These are phyloP conservation scores for Exophiala viscosa DNA, from an alignment of 2,329 filamentous ascomycete species.

Conservation along the genomic window DNA sequence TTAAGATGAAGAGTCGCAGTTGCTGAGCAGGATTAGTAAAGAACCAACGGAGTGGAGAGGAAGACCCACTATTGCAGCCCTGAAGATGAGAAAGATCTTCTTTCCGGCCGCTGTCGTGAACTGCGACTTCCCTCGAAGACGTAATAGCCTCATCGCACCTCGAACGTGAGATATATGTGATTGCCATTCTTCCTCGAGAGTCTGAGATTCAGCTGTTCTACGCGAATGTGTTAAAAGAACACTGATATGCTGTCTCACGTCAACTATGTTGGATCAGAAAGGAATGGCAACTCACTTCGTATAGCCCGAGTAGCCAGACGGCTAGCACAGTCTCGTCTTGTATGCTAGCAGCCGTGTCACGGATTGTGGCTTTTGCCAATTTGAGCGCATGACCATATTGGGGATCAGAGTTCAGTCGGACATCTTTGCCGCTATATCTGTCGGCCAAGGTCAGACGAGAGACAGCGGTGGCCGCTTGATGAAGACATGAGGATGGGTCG, in stretches of 20 bases:
- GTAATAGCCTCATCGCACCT: conserved; percentile 26
- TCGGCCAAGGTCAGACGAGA: conserved; percentile 28
- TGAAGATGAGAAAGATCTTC: conserved; percentile 27
- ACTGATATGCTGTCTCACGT: conserved; percentile 17
- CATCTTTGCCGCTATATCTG: conserved; percentile 25
- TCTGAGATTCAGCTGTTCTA: conserved; percentile 3
- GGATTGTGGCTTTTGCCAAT: conserved; percentile 19
- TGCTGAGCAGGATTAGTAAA: conserved; percentile 13
- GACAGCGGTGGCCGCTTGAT: conserved; percentile 23
- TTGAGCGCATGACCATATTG: conserved; percentile 24
- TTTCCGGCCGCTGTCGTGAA: conserved; percentile 22
- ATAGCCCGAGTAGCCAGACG: conserved; percentile 26
- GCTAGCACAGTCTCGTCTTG: conserved; percentile 26
- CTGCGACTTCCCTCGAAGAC: conserved; percentile 22
- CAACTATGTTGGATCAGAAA: not conserved
- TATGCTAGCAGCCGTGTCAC: conserved; percentile 16
- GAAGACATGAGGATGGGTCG: conserved; percentile 12
- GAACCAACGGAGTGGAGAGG: not conserved
- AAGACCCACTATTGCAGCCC: conserved; percentile 24
- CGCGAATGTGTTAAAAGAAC: conserved; percentile 23
- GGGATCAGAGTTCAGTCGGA: conserved; percentile 20
- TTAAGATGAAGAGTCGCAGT: conserved; percentile 27
- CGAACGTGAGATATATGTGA: conserved; percentile 26
- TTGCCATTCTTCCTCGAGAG: conserved; percentile 24
- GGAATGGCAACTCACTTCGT: conserved; percentile 18